Conservation (phyloP, 1,139 yeast genomes). For the Spathaspora sp. region DNA sequence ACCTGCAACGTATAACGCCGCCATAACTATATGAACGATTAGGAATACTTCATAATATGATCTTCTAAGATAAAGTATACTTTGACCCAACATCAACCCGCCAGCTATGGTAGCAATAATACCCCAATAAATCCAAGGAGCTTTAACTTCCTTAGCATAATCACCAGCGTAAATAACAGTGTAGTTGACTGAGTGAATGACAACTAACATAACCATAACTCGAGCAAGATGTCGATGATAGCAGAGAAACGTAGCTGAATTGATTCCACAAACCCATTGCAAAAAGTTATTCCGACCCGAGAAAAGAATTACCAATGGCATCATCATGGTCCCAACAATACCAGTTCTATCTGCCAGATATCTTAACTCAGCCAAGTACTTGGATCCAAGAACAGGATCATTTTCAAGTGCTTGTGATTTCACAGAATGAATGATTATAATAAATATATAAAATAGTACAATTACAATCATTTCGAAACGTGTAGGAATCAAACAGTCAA, state of each 20-base stretch:
- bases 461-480: constrained; percentile 23
- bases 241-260: constrained; percentile 33
- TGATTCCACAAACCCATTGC: constrained; percentile 41
- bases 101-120: constrained; percentile 32
- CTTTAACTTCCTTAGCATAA: constrained; percentile 13
- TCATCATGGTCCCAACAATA: constrained; percentile 26
- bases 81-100: constrained; percentile 34
- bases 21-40: constrained; percentile 39
- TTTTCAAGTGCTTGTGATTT: constrained; percentile 19
- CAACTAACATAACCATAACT: constrained; percentile 25
- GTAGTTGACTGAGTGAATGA: constrained; percentile 30
- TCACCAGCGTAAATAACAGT: neutral
- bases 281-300: constrained; percentile 46
- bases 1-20: constrained; percentile 40
- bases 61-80: constrained; percentile 40
- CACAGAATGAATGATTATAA: constrained; percentile 36
- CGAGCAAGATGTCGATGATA: constrained; percentile 43
- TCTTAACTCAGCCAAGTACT: constrained; percentile 22
- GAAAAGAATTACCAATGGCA: constrained; percentile 38
- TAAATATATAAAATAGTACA: constrained; percentile 43
- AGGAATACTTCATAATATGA: constrained; percentile 45
- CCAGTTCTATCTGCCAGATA: constrained; percentile 37
- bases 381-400: constrained; percentile 25
- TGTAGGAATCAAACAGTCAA: constrained; percentile 28
- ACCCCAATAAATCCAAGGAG: constrained; percentile 31